Conservation (phyloP, 495 filamentous ascomycete species). For the Xylaria acuta region DNA sequence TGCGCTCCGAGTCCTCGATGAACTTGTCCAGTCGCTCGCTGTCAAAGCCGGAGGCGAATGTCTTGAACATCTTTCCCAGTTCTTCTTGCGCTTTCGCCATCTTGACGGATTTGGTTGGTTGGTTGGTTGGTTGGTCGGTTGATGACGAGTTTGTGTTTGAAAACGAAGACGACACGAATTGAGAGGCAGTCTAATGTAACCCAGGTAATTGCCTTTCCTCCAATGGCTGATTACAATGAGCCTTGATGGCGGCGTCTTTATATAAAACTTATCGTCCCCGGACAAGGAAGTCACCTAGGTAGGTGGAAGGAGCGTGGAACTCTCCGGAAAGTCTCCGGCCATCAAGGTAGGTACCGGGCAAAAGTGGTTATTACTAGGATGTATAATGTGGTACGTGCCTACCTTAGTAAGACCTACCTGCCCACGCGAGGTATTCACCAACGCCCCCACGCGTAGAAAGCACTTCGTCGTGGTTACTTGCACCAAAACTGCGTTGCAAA, state of each 20-base stretch:
- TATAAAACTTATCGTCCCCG: background rate
- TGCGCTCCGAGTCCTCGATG: constrained; percentile 39
- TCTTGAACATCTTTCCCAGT: constrained; percentile 41
- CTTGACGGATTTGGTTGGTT: background rate
- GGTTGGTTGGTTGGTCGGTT: no score
- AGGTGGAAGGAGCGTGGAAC: constrained; percentile 3
- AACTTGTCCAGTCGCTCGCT: constrained; percentile 36
- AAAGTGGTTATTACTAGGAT: background rate
- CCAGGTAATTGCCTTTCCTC: no score
- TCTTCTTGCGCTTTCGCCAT: constrained; percentile 37
- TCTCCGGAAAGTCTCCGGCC: constrained; percentile 39
- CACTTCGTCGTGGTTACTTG: no score
- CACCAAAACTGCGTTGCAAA: no score
- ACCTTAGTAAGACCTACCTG: no score
- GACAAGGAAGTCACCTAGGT: no score
- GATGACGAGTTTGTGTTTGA: background rate
- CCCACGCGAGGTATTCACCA: no score
- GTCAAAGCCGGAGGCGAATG: constrained; percentile 18
- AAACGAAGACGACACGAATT: background rate
- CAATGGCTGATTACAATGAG: no score
- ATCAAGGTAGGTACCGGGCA: background rate
- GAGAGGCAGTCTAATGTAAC: no score
- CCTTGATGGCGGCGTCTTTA: constrained; percentile 3
- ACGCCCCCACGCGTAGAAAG: no score
- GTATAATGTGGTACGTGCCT: no score